Evolutionary conservation across 441 rosid species (phyloP), one percentile per base, ranked within the genome.

Genomic region (Pelargonium fulgidum): DNA sequence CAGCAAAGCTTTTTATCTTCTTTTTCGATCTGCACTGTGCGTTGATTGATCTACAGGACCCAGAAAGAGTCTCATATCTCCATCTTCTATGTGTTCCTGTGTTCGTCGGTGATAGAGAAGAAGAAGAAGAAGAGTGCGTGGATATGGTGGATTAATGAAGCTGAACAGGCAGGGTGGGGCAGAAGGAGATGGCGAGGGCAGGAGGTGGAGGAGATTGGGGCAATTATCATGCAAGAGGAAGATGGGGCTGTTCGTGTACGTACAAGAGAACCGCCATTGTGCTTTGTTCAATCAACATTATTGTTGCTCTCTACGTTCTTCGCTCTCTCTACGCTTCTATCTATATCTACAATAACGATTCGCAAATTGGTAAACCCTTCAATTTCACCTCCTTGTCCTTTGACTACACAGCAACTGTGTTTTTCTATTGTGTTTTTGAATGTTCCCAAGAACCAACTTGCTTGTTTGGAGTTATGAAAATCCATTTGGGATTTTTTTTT

Each of bases 261-360:
- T 90, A 86, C 82, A 90, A 85, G 85, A 90, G 82, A 71, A 86
- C 78, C 16, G 90, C 99, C 50, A 81, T 94, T 41, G 71, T 86
- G 59, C 85, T 94, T 78, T 91, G 98, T 79, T 84, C 85, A 65
- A 22, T 91, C 75, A 92, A 94, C 85, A 94, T 92, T 81, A 78
- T 89, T 74, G 78, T 90, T 64, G 97, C 98, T 73, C 99, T 94
- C 72, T 91, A 77, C 73, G 92, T 92, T 76, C 91, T 94, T 72
- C 91, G 89, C 64, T 87, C 90, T 75, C 85, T 90, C 70, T 94
- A 92, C 75, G 79, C 78, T 13, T 92, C 97, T 68, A 89, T 91
- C 73, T 86, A 89, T 72, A 62, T 90, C 75, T 85, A 84, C 75
- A 77, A 76, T 64, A 64, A 70, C 72, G 87, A 83, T 65, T 74